Conservation (phyloP, 257 asterid species). For the Nemophila menziesii region DNA sequence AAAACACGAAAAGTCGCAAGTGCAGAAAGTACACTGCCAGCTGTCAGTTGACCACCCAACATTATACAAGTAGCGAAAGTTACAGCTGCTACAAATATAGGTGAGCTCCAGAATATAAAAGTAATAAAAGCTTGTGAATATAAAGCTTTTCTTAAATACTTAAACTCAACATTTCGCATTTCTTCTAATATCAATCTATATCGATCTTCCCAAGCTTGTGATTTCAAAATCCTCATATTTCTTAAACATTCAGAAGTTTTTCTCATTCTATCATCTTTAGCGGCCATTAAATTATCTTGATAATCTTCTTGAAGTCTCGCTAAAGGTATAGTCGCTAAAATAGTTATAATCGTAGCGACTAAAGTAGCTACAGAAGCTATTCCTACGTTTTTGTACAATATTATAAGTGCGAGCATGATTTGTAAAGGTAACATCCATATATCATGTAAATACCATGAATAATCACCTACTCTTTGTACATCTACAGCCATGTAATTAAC, state of each 20-base stretch:
- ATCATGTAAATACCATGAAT: slow-evolving; percentile 68
- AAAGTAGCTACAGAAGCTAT: slow-evolving; percentile 58
- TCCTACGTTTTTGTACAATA: slow-evolving; percentile 63
- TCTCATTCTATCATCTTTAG: slow-evolving; percentile 74
- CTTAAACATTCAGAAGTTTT: slow-evolving; percentile 62
- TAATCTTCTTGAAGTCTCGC: slow-evolving; percentile 54
- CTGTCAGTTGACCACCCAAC: slow-evolving; percentile 65
- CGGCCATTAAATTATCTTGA: slow-evolving; percentile 66
- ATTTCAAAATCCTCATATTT: slow-evolving; percentile 64
- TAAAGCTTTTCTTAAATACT: slow-evolving; percentile 54
- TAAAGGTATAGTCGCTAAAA: slow-evolving; percentile 54
- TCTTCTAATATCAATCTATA: slow-evolving; percentile 50
- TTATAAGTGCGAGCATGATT: slow-evolving; percentile 56
- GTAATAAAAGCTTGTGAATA: slow-evolving; percentile 66
- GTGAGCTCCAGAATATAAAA: slow-evolving; percentile 72
- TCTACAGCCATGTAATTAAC: slow-evolving; percentile 76
- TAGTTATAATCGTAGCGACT: slow-evolving; percentile 55
- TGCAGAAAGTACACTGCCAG: slow-evolving; percentile 70
- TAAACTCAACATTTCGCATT: slow-evolving; percentile 64
- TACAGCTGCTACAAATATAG: slow-evolving; percentile 58
- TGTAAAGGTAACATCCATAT: slow-evolving; percentile 74
- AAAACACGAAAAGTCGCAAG: slow-evolving; percentile 66
- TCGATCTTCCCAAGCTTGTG: slow-evolving; percentile 79
- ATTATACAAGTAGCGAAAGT: slow-evolving; percentile 60
- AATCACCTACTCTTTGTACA: slow-evolving; percentile 76